phyloP scores from a whole-genome alignment of 73 alveolate species.

The Paramecium octaurelia region DNA sequence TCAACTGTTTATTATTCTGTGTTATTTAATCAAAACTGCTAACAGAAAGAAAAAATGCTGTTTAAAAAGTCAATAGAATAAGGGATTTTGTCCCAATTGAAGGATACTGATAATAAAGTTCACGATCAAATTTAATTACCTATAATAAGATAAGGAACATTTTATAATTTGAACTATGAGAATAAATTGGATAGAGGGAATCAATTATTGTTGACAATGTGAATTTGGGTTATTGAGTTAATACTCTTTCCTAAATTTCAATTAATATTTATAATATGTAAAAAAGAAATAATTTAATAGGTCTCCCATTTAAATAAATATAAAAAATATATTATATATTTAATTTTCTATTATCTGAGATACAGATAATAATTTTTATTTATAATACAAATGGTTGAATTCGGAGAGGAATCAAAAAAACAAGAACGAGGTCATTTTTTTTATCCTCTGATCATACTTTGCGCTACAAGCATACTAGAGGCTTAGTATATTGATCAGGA shows the following conservation, averaged over 20 bases:
- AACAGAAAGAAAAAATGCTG: constrained; percentile 55
- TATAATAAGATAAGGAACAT: background rate
- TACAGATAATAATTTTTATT: background rate
- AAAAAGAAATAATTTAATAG: background rate
- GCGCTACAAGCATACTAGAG: constrained; percentile 43
- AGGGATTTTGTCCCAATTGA: constrained; percentile 55
- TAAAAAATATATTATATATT: too few relatives aligned
- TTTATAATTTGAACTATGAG: background rate
- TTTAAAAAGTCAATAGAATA: constrained; percentile 46
- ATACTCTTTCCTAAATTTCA: background rate
- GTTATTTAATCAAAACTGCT: background rate
- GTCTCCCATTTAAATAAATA: background rate
- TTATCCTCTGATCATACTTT: constrained; percentile 31
- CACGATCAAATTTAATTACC: constrained; percentile 3
- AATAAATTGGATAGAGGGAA: constrained; percentile 48
- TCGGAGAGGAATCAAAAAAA: background rate
- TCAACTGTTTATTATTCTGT: constrained; percentile 32
- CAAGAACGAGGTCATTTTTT: constrained; percentile 56
- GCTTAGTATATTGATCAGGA: constrained; percentile 1
- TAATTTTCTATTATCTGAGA: too few relatives aligned
- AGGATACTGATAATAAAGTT: background rate
- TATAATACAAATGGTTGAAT: constrained; percentile 36
- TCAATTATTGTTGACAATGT: constrained; percentile 48
- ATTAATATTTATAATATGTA: background rate
- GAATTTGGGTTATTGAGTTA: constrained; percentile 55